These are phyloP conservation scores for Cryptosporidium bovis DNA, from an alignment of 169 alveolate genomes.

Conservation along the genomic window DNA sequence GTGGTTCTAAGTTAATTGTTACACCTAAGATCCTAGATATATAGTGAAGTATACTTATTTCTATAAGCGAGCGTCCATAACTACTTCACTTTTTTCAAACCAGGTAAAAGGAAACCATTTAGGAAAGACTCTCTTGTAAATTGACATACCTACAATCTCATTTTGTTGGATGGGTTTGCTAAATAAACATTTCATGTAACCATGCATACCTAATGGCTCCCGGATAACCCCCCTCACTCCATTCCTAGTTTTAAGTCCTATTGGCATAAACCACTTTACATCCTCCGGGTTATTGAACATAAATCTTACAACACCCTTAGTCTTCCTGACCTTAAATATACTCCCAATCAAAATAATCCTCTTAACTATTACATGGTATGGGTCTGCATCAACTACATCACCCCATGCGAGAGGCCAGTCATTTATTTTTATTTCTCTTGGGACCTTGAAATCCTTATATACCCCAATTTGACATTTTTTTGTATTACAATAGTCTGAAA, in stretches of 20 bases:
- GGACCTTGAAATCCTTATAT: slow-evolving; percentile 10
- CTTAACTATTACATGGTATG: slow-evolving; percentile 84
- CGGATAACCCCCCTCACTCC: slow-evolving; percentile 89
- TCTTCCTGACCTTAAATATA: slow-evolving; percentile 85
- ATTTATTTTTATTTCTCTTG: slow-evolving; percentile 2
- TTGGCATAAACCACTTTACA: slow-evolving; percentile 88
- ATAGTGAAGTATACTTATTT: background rate
- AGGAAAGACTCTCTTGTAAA: slow-evolving; percentile 89
- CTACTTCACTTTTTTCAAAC: slow-evolving; percentile 19
- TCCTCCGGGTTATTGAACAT: slow-evolving; percentile 91
- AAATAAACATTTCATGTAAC: slow-evolving; percentile 89
- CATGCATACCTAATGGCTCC: slow-evolving; percentile 92
- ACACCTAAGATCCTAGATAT: slow-evolving; percentile 28
- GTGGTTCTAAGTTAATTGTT: slow-evolving; percentile 33
- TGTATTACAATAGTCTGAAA: slow-evolving; percentile 8
- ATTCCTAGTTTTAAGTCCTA: slow-evolving; percentile 87
- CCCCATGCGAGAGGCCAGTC: slow-evolving; percentile 83
- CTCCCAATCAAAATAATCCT: slow-evolving; percentile 88
- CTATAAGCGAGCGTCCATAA: too few species aligned
- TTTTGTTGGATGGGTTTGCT: slow-evolving; percentile 86
- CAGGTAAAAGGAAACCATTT: slow-evolving; percentile 78
- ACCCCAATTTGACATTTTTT: slow-evolving; percentile 24
- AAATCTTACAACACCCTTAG: slow-evolving; percentile 87
- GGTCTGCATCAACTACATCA: slow-evolving; percentile 81
- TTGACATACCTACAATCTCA: slow-evolving; percentile 88